Conservation (phyloP, 2,329 filamentous ascomycete genomes). For the Clarireedia hainanense region DNA sequence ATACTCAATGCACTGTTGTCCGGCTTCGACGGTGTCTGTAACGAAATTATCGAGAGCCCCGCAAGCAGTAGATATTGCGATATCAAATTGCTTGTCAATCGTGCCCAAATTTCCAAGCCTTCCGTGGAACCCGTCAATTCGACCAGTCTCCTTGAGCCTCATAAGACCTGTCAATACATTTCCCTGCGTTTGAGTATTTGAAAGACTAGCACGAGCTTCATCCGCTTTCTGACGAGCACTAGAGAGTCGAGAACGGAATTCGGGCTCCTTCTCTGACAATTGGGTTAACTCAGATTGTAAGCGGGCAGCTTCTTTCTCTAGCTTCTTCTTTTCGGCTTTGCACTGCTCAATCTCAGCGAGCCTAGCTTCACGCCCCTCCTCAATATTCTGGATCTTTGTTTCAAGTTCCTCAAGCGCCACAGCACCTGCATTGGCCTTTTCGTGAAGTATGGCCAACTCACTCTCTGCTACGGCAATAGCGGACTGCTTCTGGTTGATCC, state of each 20-base stretch:
- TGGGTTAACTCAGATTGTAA: conserved; percentile 66
- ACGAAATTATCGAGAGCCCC: conserved; percentile 90
- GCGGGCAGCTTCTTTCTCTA: conserved; percentile 68
- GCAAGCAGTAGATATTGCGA: conserved; percentile 97
- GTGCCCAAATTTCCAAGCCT: conserved; percentile 88
- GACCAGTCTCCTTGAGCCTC: conserved; percentile 90
- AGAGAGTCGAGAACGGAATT: conserved; percentile 76
- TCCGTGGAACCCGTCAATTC: conserved; percentile 95
- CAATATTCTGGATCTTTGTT: conserved; percentile 65
- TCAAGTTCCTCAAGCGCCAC: conserved; percentile 78
- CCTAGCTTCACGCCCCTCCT: conserved; percentile 65
- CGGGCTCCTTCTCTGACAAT: conserved; percentile 69
- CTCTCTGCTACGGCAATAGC: conserved; percentile 90
- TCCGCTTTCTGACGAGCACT: conserved; percentile 90
- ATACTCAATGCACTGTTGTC: conserved; percentile 97
- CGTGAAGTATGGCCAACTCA: conserved; percentile 83
- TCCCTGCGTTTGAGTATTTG: conserved; percentile 84
- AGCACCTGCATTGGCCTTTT: conserved; percentile 81
- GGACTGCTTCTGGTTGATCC: conserved; percentile 93
- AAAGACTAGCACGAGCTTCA: conserved; percentile 83
- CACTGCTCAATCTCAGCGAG: conserved; percentile 66
- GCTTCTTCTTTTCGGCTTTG: conserved; percentile 60
- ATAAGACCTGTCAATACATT: conserved; percentile 88
- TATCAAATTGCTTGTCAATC: conserved; percentile 89
- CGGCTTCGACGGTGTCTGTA: conserved; percentile 90